Evolutionary conservation across 805 yeast genomes (phyloP).

Genomic region (Yamadazyma phyllophila): DNA sequence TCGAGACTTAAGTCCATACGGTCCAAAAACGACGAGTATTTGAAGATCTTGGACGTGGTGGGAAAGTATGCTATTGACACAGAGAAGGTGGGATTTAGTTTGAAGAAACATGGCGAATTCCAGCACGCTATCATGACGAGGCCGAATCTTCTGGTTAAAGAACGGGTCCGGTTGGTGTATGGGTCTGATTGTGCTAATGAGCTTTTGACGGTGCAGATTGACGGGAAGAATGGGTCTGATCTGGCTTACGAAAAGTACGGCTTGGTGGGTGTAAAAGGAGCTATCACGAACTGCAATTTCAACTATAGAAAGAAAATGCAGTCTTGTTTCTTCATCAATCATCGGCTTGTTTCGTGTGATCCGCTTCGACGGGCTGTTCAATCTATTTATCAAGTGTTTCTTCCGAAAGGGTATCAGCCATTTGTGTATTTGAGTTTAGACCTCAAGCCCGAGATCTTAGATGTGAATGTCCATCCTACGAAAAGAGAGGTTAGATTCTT

Average conservation of each 20-base stretch:
- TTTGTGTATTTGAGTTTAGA: constrained; percentile 74
- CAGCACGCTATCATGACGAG: constrained; percentile 64
- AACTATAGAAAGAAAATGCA: constrained; percentile 59
- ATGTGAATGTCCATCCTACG: constrained; percentile 95
- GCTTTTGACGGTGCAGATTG: constrained; percentile 47
- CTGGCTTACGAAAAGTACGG: constrained; percentile 39
- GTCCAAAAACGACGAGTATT: constrained; percentile 70
- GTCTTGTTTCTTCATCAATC: constrained; percentile 82
- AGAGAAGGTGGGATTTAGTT: constrained; percentile 65
- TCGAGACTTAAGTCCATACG: constrained; percentile 67
- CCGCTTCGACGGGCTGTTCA: constrained; percentile 69
- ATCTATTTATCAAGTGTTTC: constrained; percentile 57
- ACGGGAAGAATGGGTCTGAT: constrained; percentile 6
- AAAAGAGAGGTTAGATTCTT: constrained; percentile 88
- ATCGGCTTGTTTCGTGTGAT: constrained; percentile 79
- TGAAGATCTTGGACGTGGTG: constrained; percentile 75
- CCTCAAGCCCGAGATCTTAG: constrained; percentile 68
- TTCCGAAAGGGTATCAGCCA: constrained; percentile 76
- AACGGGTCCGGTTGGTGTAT: constrained; percentile 69
- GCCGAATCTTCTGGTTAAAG: constrained; percentile 48
- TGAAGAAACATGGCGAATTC: constrained; percentile 77
- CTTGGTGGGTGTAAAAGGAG: constrained; percentile 52
- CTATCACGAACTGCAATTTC: constrained; percentile 69
- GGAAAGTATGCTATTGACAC: constrained; percentile 82
- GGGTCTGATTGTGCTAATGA: constrained; percentile 71